Evolutionary conservation across 2,329 filamentous ascomycete genomes (phyloP), one percentile per base, ranked within the genome.

Genomic region (Pseudomassariella vexata): DNA sequence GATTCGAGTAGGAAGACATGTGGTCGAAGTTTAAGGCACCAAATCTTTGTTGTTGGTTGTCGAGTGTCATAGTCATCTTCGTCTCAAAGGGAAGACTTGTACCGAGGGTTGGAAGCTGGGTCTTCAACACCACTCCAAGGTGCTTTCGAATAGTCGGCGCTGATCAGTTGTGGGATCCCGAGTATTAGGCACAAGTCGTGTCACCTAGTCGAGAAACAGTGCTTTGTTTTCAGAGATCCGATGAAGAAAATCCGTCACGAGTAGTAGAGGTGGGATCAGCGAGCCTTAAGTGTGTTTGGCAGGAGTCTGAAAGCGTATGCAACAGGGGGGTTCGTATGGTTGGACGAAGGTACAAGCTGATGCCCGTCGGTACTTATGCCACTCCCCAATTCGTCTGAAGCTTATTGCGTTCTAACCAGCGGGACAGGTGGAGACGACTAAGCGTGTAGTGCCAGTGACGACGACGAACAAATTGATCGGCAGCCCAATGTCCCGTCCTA

Each of bases 11-110:
- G 48, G 63, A 60, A 57, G 84, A 79, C 71, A 88, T 79, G 58
- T 77, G 72, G 59, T 90, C 85, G 69, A 90, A 92, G 60, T 77
- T 79, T 67, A 94, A 63, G 57, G 73, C 76, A 54, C 75, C 85
- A 66, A 83, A 85, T 59, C 78, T 77, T 68, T 79, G 85, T 66
- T 90, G 87, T 61, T 88, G 85, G n/a, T n/a, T n/a, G 67, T 95
- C 87, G 69, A 95, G 78, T 62, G 89, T 85, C 87, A 95, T 94
- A 66, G 87, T 92, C 88, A 95, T 95, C 61, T 62, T 78, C 65
- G 46, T 52, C 41, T 36, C 35, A 36, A 39, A 34, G 19, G 32
- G 22, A 19, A 23, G 18, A 20, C 41, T 40, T n/a, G n/a, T n/a
- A n/a, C n/a, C n/a, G n/a, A n/a, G n/a, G n/a, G n/a, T n/a, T n/a